Conservation (phyloP, 2,329 filamentous ascomycete genomes). For the Paraphoma sp. region DNA sequence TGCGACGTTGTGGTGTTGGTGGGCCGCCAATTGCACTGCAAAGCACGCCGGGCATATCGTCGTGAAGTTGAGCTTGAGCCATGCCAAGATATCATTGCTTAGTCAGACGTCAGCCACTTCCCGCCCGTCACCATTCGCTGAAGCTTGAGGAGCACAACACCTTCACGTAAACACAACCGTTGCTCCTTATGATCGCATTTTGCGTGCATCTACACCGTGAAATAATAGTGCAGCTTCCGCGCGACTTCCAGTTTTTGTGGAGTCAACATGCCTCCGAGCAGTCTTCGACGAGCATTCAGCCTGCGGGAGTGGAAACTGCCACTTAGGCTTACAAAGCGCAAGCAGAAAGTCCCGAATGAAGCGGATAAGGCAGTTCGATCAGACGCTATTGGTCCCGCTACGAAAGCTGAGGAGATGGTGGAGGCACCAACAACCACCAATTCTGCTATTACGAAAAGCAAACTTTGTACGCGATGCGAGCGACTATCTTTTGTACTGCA, state of each 20-base stretch:
- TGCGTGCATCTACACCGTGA: not conserved
- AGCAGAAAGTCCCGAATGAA: not conserved
- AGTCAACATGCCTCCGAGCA: not conserved
- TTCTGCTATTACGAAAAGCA: not conserved
- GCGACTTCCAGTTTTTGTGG: no score
- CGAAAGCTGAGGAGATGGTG: no score
- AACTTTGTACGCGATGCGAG: not conserved
- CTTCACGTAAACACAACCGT: not conserved
- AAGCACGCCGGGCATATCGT: conserved; percentile 2
- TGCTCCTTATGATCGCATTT: not conserved
- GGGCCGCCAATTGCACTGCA: conserved; percentile 23
- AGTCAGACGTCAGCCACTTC: conserved; percentile 10
- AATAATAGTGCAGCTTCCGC: no score
- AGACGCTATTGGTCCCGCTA: not conserved
- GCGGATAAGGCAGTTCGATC: not conserved
- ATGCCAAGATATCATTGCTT: conserved; percentile 13
- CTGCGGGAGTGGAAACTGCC: not conserved
- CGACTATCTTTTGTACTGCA: not conserved
- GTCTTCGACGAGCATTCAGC: not conserved
- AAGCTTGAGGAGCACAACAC: not conserved
- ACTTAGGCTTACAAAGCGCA: not conserved
- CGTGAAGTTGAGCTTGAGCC: conserved; percentile 20
- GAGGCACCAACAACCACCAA: not conserved
- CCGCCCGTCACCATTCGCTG: not conserved
- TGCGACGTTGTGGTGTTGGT: conserved; percentile 11